Base-by-base conservation (phyloP, 2,329 filamentous ascomycete genomes). In the Fusarium torreyae region DNA sequence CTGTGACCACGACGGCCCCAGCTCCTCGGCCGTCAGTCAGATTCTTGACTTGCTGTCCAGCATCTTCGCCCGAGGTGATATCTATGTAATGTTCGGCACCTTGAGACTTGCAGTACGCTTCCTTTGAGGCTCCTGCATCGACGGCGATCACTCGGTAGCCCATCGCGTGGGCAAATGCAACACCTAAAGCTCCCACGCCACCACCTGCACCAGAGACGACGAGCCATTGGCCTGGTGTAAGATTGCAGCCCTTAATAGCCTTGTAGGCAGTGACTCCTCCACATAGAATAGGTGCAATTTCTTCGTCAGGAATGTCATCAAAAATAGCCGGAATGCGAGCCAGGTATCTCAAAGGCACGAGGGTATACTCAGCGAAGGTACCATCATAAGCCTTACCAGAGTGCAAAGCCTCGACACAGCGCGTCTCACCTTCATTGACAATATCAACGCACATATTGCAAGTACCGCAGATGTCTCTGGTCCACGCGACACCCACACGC, bases 221-320 rank as follows among this genome's bases (percentile, higher is more conserved):
- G 1, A 82, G 56, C 74, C 75, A 81, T 54, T 79, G 75, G 1
- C 81, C 80, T 1, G 78, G 77, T 1, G 66, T 71, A 15, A 76
- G 57, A 9, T 63, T 71, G 50, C 75, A 77, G 6, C 66, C 65
- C 67, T 81, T 81, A 54, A 82, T 65, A 0, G 79, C 81, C 62
- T 80, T 81, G 60, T 83, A 83, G 3, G 81, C 81, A 2, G 81
- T 83, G 1, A 83, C 80, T 1, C 82, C 82, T 6, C 77, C 81
- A 54, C 82, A 84, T 17, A 83, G 68, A 15, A 84, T 76, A 0
- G 82, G 82, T 1, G 80, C 81, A 2, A 82, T 71, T 10, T 75
- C 58, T 51, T 81, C 79, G 34, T 82, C 81, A 0, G 74, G 62
- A 6, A 81, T 61, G 14, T 67, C 72, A 13, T 77, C 74, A 2